Evolutionary conservation across 2,329 filamentous ascomycete species (phyloP).

Genomic region (Polytolypa hystricis): DNA sequence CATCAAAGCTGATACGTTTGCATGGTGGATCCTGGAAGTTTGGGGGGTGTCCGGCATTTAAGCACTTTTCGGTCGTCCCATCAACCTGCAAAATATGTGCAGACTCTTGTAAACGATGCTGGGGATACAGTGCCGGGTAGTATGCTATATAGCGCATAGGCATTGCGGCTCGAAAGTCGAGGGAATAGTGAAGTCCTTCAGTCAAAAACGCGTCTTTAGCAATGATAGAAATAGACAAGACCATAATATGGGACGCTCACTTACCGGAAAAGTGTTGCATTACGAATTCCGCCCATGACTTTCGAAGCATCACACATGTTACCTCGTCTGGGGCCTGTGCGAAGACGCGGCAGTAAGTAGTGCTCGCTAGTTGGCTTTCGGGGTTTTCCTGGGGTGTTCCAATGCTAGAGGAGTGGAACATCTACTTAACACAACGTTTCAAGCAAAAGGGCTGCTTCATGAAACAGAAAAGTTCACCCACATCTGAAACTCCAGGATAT

Average conservation of each 20-base stretch:
- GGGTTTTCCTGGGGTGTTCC: conserved; percentile 31
- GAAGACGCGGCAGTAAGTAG: conserved; percentile 38
- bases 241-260: too few species aligned
- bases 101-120: conserved; percentile 19
- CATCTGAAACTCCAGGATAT: conserved; percentile 44
- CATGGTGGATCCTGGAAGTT: conserved; percentile 15
- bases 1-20: conserved; percentile 12
- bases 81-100: conserved; percentile 16
- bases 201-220: too few species aligned
- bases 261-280: conserved; percentile 37
- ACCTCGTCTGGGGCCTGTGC: conserved; percentile 25
- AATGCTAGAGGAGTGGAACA: too few species aligned
- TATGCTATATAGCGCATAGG: conserved; percentile 33
- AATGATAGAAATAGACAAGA: too few species aligned
- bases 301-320: conserved; percentile 19
- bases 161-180: conserved; percentile 32
- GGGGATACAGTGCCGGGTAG: conserved; percentile 30
- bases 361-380: conserved; percentile 30
- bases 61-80: conserved; percentile 4
- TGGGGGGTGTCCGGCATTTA: conserved; percentile 11
- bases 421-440: too few species aligned
- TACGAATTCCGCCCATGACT: conserved; percentile 25
- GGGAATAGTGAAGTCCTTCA: conserved; percentile 33
- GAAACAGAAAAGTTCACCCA: too few species aligned
- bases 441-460: too few species aligned